These are phyloP conservation scores for Zanthoxylum bungeanum DNA, from an alignment of 345 rosid genomes.

Conservation along the genomic window DNA sequence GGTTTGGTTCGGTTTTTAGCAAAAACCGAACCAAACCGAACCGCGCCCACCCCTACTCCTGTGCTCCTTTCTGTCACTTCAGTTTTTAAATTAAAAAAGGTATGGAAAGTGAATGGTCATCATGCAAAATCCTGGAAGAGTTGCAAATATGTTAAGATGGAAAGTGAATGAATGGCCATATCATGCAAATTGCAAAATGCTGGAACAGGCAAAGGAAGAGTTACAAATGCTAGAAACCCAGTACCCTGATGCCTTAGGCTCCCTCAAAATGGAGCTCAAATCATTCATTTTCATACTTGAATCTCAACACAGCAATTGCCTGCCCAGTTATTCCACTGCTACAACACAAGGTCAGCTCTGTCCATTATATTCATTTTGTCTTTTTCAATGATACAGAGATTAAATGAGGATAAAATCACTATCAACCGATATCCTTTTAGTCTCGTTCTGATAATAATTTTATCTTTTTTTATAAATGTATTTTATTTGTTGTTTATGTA, in stretches of 20 bases:
- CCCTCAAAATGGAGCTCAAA: conserved; percentile 2
- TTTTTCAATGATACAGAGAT: too few relatives aligned
- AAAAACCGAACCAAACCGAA: background rate
- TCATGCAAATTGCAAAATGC: background rate
- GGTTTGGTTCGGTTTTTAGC: too few relatives aligned
- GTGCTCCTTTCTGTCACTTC: background rate
- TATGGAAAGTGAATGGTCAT: background rate
- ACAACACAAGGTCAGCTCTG: background rate
- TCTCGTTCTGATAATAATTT: background rate
- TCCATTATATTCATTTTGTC: too few relatives aligned
- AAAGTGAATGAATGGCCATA: background rate
- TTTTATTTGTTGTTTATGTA: background rate
- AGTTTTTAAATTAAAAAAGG: background rate
- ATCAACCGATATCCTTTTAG: too few relatives aligned
- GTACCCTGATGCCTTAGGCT: background rate
- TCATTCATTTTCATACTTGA: background rate
- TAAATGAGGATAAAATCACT: too few relatives aligned
- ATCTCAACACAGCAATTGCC: background rate
- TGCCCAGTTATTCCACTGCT: background rate
- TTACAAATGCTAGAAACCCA: conserved; percentile 1
- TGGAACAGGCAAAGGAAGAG: conserved; percentile 9
- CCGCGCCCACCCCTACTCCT: background rate
- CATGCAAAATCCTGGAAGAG: too few relatives aligned
- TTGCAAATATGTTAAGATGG: too few relatives aligned
- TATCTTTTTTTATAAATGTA: background rate